Evolutionary conservation across 306 rosid species (phyloP).

Genomic region (Sesbania bispinosa): DNA sequence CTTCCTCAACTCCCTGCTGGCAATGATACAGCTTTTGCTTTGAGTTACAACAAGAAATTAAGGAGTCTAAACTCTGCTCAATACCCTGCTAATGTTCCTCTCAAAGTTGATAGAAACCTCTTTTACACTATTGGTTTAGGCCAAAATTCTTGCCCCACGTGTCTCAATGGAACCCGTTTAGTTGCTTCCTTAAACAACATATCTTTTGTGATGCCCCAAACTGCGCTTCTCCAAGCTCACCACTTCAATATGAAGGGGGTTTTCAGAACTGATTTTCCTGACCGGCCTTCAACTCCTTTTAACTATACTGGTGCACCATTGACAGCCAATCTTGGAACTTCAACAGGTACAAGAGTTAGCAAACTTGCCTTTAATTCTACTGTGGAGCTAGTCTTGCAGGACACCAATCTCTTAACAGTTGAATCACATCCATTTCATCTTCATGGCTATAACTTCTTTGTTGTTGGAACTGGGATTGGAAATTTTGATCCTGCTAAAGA

Average conservation of each 20-base stretch:
- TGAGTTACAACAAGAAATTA: constrained; percentile 50
- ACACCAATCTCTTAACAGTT: constrained; percentile 76
- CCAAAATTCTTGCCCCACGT: constrained; percentile 56
- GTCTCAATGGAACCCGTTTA: constrained; percentile 70
- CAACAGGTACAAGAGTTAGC: constrained; percentile 58
- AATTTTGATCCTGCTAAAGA: constrained; percentile 72
- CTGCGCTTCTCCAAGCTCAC: constrained; percentile 83
- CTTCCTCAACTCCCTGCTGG: constrained; percentile 58
- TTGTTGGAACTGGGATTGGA: constrained; percentile 78
- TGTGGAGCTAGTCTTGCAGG: constrained; percentile 74
- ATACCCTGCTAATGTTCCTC: constrained; percentile 78
- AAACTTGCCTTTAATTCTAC: constrained; percentile 74
- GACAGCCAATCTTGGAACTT: constrained; percentile 56
- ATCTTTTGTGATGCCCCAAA: constrained; percentile 73
- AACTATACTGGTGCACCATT: constrained; percentile 74
- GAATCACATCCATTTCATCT: constrained; percentile 90
- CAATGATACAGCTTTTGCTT: constrained; percentile 60
- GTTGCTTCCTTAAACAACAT: constrained; percentile 81
- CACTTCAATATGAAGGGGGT: constrained; percentile 65
- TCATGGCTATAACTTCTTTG: constrained; percentile 53
- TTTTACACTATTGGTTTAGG: constrained; percentile 73
- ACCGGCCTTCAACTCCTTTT: constrained; percentile 52
- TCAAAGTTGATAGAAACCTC: constrained; percentile 64
- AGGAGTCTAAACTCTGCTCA: constrained; percentile 54
- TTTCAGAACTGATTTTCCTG: constrained; percentile 72